Conservation (phyloP, 176 grass and related monocot species). For the Cenchrus americanus region DNA sequence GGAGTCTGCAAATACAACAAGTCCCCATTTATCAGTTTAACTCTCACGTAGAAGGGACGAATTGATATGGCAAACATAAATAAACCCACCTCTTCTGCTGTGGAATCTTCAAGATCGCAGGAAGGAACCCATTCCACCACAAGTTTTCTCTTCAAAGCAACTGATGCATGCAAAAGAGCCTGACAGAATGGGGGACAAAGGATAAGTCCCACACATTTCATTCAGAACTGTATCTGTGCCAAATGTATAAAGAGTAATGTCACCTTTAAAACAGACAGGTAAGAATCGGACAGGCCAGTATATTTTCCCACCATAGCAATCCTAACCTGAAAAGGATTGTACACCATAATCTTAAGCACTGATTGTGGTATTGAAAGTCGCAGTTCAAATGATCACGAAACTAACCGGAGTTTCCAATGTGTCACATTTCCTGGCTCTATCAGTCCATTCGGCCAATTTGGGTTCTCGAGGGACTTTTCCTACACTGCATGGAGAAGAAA, state of each 20-base stretch:
- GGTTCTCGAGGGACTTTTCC: constrained; percentile 54
- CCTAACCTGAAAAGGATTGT: constrained; percentile 62
- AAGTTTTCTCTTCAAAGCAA: constrained; percentile 77
- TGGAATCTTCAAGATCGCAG: constrained; percentile 85
- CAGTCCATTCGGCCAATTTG: constrained; percentile 74
- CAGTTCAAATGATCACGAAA: constrained; percentile 1
- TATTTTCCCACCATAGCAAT: constrained; percentile 93
- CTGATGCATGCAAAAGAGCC: constrained; percentile 91
- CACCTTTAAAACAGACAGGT: constrained; percentile 87
- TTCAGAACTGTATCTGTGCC: neutral
- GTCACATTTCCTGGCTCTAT: constrained; percentile 73
- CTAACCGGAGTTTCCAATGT: constrained; percentile 62
- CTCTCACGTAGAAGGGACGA: neutral
- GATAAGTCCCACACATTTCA: neutral
- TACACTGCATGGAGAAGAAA: constrained; percentile 36
- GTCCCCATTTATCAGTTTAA: constrained; percentile 32
- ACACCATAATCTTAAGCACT: constrained; percentile 23
- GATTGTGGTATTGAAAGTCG: neutral
- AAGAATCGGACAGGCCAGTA: constrained; percentile 72
- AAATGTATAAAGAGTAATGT: neutral
- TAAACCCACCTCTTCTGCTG: constrained; percentile 59
- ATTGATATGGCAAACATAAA: constrained; percentile 14
- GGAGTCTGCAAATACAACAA: constrained; percentile 62
- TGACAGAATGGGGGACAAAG: constrained; percentile 27
- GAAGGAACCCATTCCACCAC: constrained; percentile 95